Evolutionary conservation across 129 eudicot genomes (phyloP), one percentile per base, ranked within the genome.

Genomic region (Flaveria ramosissima): DNA sequence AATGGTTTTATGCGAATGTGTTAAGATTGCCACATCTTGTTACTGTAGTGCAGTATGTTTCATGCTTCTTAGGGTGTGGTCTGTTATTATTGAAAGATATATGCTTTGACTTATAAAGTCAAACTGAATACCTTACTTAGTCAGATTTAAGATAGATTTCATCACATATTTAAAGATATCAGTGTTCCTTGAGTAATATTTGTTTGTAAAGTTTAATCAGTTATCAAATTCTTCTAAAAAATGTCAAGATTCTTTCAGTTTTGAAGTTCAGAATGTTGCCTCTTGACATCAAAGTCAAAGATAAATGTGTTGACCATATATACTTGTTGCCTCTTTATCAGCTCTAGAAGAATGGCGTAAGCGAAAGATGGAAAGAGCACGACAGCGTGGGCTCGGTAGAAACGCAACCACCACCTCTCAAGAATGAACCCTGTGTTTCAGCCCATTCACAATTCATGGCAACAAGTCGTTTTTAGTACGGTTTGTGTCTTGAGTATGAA

Each of bases 301-400:
- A n/a, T 59, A 13, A 15, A 46, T 21, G 20, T 11, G 36, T 26
- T 73, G 17, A 73, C 42, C 13, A 26, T 52, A 1, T 14, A 20
- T 53, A 39, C 51, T 53, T 65, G 79, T 65, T 73, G 36, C 24
- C 10, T 45, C 45, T 74, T 36, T 45, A 66, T 41, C 76, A 90
- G 98, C 98, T 74, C 82, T 92, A 8, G 98, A 92, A 80, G 98
- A 90, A 85, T 92, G 98, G 98, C 90, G 96, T 8, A 92, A 86
- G 71, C 83, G 98, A 71, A 92, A 92, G 89, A 85, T 92, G 89
- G 96, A 90, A 80, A 84, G 96, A 61, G 92, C 94, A 50, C 86
- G 89, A 74, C 92, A 88, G 42, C 89, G 96, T 9, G 91, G 90
- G 55, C 71, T 83, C 36, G 92, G 83, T 50, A 90, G 82, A 84